Evolutionary conservation across 1,284 basidiomycete species (phyloP).

Genomic region (Termitomyces sp.): DNA sequence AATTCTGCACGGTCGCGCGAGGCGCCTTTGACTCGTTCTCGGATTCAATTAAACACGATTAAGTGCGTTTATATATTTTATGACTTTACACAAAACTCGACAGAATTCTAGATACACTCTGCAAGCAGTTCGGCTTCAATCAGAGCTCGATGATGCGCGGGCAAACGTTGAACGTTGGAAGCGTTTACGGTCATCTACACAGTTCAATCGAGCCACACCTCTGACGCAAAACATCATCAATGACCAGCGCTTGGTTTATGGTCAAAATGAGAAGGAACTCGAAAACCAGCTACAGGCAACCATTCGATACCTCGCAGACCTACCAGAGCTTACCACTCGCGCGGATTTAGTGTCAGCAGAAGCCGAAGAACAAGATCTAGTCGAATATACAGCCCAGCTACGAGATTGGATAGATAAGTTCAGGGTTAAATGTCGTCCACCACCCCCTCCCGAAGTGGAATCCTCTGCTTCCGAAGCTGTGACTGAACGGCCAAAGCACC

Average conservation of each 20-base stretch:
- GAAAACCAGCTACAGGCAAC: conserved; percentile 20
- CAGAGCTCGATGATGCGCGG: conserved; percentile 18
- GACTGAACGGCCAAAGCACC: conserved; percentile 12
- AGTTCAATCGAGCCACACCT: conserved; percentile 26
- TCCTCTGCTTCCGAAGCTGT: not conserved
- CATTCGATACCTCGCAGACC: conserved; percentile 20
- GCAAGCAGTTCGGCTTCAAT: conserved; percentile 15
- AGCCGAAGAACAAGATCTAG: conserved; percentile 22
- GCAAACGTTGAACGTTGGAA: conserved; percentile 27
- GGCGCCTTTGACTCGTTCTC: conserved; percentile 1
- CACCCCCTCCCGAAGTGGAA: conserved; percentile 1
- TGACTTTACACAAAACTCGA: not conserved
- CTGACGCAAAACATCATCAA: conserved; percentile 26
- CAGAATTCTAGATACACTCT: conserved; percentile 9
- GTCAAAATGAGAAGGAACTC: conserved; percentile 17
- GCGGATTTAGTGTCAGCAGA: conserved; percentile 8
- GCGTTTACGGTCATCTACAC: conserved; percentile 24
- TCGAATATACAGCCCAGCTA: conserved; percentile 27
- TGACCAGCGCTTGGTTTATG: conserved; percentile 17
- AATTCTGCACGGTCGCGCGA: conserved; percentile 7
- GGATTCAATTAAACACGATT: conserved; percentile 10
- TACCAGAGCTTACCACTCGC: conserved; percentile 22
- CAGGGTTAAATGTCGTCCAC: conserved; percentile 19
- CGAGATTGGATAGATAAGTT: conserved; percentile 29
- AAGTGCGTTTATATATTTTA: conserved; percentile 8